Conservation (phyloP, 1,284 basidiomycete species). For the Malassezia restricta region DNA sequence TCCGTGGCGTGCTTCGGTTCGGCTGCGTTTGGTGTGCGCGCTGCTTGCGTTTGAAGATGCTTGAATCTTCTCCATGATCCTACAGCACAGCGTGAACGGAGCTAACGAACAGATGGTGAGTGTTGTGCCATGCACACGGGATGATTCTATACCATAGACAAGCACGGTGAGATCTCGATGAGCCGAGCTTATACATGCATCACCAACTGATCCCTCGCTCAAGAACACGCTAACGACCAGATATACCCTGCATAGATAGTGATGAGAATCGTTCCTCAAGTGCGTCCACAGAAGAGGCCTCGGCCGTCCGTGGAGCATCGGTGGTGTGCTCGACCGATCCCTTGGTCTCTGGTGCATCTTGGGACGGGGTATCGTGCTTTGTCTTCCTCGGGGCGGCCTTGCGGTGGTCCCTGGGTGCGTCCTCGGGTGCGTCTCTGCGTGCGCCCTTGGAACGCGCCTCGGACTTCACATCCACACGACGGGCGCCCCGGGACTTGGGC, state of each 20-base stretch:
- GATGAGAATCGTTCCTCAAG: neutral
- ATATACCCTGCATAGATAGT: neutral
- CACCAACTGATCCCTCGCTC: slow-evolving; percentile 13
- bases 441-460: too few species aligned
- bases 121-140: neutral
- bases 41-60: slow-evolving; percentile 5
- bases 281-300: neutral
- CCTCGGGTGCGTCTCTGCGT: too few species aligned
- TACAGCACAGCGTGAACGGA: neutral
- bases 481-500: too few species aligned
- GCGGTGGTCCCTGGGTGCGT: too few species aligned
- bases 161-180: slow-evolving; percentile 16
- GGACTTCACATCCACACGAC: too few species aligned
- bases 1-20: slow-evolving; percentile 7
- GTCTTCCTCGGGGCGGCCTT: too few species aligned
- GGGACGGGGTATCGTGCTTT: too few species aligned
- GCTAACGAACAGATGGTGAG: neutral
- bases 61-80: slow-evolving; percentile 18
- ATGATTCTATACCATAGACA: slow-evolving; percentile 17
- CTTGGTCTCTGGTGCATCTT: too few species aligned
- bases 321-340: too few species aligned
- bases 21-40: slow-evolving; percentile 9
- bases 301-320: too few species aligned
- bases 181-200: slow-evolving; percentile 18
- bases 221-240: neutral